Percentiles rank a stretch among this genome's conserved stretches.
These are phyloP conservation scores for Termitomyces sp. DNA, from an alignment of 768 basidiomycete genomes.

Conservation along the genomic window DNA sequence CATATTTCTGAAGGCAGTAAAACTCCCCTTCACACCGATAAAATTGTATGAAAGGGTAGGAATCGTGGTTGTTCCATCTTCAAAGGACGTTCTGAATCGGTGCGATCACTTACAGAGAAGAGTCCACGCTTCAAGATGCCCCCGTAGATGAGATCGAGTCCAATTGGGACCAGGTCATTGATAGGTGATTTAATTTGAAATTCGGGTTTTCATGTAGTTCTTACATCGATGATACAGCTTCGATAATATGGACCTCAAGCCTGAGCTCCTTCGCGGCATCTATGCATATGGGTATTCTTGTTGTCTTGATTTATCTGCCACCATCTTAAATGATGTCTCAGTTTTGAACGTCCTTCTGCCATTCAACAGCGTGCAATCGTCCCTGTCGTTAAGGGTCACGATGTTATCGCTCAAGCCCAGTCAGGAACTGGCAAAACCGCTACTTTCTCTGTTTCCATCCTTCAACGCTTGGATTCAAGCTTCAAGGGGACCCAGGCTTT, in stretches of 20 bases:
- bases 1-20: slow-evolving; percentile 20
- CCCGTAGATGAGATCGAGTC: slow-evolving; percentile 89
- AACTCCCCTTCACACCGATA: slow-evolving; percentile 21
- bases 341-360: slow-evolving; percentile 97
- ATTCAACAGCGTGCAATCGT: slow-evolving; percentile 99
- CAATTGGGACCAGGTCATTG: slow-evolving; percentile 97
- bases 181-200: slow-evolving; percentile 64
- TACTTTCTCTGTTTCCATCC: slow-evolving; percentile 98
- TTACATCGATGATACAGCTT: slow-evolving; percentile 50
- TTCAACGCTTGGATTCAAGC: slow-evolving; percentile 45
- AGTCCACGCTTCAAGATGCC: slow-evolving; percentile 69
- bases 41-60: slow-evolving; percentile 22
- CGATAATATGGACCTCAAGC: slow-evolving; percentile 98
- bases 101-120: slow-evolving; percentile 41
- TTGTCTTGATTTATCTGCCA: neutral
- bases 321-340: slow-evolving; percentile 19
- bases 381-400: slow-evolving; percentile 96
- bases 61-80: neutral
- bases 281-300: slow-evolving; percentile 89
- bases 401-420: slow-evolving; percentile 98
- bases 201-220: neutral
- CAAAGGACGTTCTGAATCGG: neutral
- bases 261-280: slow-evolving; percentile 96
- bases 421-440: slow-evolving; percentile 99
- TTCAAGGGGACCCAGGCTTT: slow-evolving; percentile 95